These are phyloP conservation scores for Vitis hybrid DNA, from an alignment of 177 flowering plant genomes.

Conservation along the genomic window DNA sequence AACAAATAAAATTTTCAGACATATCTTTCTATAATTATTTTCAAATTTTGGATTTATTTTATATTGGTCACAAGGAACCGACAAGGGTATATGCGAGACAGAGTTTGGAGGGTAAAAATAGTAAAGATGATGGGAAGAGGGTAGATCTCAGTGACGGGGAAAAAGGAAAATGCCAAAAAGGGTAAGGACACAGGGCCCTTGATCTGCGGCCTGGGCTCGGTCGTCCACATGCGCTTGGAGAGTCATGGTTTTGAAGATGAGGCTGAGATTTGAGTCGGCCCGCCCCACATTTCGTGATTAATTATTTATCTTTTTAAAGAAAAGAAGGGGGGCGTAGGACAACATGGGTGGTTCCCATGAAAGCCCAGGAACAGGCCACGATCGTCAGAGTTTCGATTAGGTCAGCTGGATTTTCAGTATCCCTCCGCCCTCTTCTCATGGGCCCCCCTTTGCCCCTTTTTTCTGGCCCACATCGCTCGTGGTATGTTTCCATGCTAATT, in stretches of 20 bases:
- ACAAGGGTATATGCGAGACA: no score
- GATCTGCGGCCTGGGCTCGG: constrained; percentile 16
- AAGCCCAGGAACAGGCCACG: constrained; percentile 13
- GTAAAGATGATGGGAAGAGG: no score
- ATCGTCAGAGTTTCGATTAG: neutral
- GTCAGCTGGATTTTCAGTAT: constrained; percentile 16
- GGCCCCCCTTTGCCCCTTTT: neutral
- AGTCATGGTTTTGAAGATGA: constrained; percentile 4
- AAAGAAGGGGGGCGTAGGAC: neutral
- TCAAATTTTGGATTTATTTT: no score
- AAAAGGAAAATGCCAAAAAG: neutral
- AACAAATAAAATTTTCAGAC: no score
- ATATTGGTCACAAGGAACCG: no score
- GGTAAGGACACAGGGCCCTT: constrained; percentile 2
- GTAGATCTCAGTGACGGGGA: neutral
- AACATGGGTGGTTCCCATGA: constrained; percentile 4
- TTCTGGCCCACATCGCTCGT: constrained; percentile 21
- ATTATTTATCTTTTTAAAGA: neutral
- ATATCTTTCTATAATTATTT: no score
- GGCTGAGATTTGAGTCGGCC: constrained; percentile 18
- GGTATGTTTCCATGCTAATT: neutral
- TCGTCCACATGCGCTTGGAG: constrained; percentile 24
- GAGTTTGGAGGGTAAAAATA: no score
- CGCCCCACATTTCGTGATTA: neutral
- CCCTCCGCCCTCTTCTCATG: neutral